Evolutionary conservation across 2,329 filamentous ascomycete genomes (phyloP), one percentile per base, ranked within the genome.

Genomic region (Monilinia polystroma): DNA sequence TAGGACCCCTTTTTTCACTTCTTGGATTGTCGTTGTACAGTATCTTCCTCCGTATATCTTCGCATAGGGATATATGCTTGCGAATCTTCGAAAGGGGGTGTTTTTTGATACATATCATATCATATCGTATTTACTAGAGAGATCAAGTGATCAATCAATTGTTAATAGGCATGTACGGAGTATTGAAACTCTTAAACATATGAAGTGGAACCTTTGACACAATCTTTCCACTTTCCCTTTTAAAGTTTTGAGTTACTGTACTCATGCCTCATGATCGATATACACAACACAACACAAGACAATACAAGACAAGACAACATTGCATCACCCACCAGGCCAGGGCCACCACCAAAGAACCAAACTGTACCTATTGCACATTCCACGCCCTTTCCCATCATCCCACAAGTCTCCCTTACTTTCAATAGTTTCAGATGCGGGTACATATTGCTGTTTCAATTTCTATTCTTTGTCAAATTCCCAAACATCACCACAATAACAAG

Each of bases 391-490:
- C 29, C 18, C 57, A 18, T 18, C 43, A 3, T 29, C n/a, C 23
- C 41, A 29, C 43, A 49, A 23, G 45, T 49, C 18, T 26, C 43
- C 57, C 57, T 43, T 59, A 43, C 49, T 49, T 1, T 16, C 20
- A 23, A 60, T 51, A 60, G 49, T 60, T 18, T 60, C 58, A 45
- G 58, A 51, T 51, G 58, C 58, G 45, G 58, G 45, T 38, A 60
- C 29, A 3, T 14, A 16, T 49, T 29, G 8, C 20, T 47, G 26
- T 59, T 60, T 60, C 45, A 38, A 51, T 60, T 51, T 18, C 32
- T 35, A 35, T 5, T 35, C 32, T 35, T 35, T 8, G 32, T 35
- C 32, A 35, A 8, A 35, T 35, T 35, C 4, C 6, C 32, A 35
- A 35, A 35, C 32, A 35, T 35, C 32, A 35, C 32, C 32, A 35